These are phyloP conservation scores for Penicillium antarcticum DNA, from an alignment of 495 filamentous ascomycete species.

Conservation along the genomic window DNA sequence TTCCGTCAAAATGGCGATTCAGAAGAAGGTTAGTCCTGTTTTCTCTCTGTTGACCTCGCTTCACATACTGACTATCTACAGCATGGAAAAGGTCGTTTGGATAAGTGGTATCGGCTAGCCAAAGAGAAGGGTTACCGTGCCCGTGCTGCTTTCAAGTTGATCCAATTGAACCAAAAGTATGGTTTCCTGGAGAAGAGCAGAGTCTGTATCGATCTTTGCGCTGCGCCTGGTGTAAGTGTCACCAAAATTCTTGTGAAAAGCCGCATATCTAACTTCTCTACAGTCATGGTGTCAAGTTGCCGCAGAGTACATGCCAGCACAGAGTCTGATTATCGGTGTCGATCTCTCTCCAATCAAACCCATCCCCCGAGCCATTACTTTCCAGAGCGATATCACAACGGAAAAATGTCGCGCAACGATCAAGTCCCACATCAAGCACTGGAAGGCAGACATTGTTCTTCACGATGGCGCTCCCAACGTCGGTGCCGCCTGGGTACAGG, in stretches of 20 bases:
- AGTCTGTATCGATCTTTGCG: slow-evolving; percentile 94
- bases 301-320: slow-evolving; percentile 87
- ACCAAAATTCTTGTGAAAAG: background rate
- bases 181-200: slow-evolving; percentile 95
- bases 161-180: slow-evolving; percentile 99
- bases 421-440: slow-evolving; percentile 85
- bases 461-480: slow-evolving; percentile 99
- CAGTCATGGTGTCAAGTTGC: slow-evolving; percentile 98
- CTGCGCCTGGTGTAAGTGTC: slow-evolving; percentile 80
- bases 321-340: slow-evolving; percentile 89
- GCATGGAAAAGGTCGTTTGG: slow-evolving; percentile 97
- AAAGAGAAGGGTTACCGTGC: slow-evolving; percentile 99
- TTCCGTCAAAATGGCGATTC: slow-evolving; percentile 73
- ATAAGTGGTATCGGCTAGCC: slow-evolving; percentile 95
- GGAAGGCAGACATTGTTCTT: slow-evolving; percentile 96
- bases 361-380: slow-evolving; percentile 87
- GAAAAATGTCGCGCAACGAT: slow-evolving; percentile 96
- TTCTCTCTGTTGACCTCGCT: background rate
- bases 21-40: slow-evolving; percentile 71
- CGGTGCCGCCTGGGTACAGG: slow-evolving; percentile 96
- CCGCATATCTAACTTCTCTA: slow-evolving; percentile 23
- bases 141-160: slow-evolving; percentile 95
- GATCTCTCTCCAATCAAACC: slow-evolving; percentile 95
- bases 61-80: slow-evolving; percentile 30
- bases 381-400: slow-evolving; percentile 97